phyloP scores from a whole-genome alignment of 2,329 filamentous ascomycete species.

The Tolypocladium album region DNA sequence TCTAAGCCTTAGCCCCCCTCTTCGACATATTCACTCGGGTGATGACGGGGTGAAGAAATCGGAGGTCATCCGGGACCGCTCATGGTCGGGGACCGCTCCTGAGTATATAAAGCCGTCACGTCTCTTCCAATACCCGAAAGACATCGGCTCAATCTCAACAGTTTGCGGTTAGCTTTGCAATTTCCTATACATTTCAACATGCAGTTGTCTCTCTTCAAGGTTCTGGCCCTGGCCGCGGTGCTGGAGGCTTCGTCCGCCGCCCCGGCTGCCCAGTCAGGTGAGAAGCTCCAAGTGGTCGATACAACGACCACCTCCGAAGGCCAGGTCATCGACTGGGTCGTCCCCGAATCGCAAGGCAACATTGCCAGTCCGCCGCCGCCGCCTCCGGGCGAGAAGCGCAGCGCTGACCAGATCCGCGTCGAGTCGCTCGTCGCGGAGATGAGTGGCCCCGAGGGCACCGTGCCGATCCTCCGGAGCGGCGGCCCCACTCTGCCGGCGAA shows the following conservation, averaged over 20 bases:
- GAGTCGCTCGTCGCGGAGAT: background rate
- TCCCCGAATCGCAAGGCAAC: conserved; percentile 6
- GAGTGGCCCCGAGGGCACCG: conserved; percentile 8
- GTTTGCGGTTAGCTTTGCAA: background rate
- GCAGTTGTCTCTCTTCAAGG: background rate
- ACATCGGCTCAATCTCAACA: background rate
- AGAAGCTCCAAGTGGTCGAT: conserved; percentile 4
- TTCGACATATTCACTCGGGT: background rate
- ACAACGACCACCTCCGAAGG: conserved; percentile 5
- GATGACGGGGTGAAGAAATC: background rate
- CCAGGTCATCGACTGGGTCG: conserved; percentile 10
- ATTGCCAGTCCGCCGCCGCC: conserved; percentile 4
- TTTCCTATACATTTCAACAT: background rate
- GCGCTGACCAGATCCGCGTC: background rate
- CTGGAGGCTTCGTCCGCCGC: background rate
- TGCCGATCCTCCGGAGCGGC: conserved; percentile 8
- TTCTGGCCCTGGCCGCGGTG: background rate
- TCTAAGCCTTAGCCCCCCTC: background rate
- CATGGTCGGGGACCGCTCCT: too few species aligned
- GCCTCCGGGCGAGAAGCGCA: background rate
- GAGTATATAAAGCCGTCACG: background rate
- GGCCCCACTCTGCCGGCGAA: conserved; percentile 5
- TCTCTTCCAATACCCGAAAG: background rate
- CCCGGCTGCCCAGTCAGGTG: background rate
- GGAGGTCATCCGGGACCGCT: background rate